Evolutionary conservation across 768 basidiomycete species (phyloP), one percentile per base, ranked within the genome.

Genomic region (Rhodotorula paludigena): DNA sequence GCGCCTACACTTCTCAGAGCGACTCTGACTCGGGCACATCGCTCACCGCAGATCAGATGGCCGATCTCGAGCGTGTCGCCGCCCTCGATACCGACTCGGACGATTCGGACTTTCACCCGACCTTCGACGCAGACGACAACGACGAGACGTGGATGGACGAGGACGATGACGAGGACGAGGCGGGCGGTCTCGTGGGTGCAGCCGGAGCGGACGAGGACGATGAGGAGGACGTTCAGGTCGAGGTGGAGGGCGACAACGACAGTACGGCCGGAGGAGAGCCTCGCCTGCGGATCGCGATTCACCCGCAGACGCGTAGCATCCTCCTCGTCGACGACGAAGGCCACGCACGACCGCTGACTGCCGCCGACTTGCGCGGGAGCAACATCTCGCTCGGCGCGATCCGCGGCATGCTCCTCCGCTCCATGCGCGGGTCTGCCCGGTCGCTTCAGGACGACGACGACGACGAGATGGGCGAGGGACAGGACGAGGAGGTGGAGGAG

Each of bases 141-240:
- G 39, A 58, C 23, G 10, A 44, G 21, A 15, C 30, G 23, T 41
- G 42, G 33, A 52, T 53, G 14, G 55, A 60, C 35, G 60, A 61
- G 51, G 54, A 57, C 28, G 62, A 64, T 21, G 64, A 57, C 36
- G 60, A 56, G 18, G 66, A 56, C n/a, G n/a, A n/a, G n/a, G n/a
- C n/a, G n/a, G n/a, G n/a, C n/a, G n/a, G n/a, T n/a, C n/a, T n/a
- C n/a, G n/a, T 21, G 47, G n/a, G 1, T 10, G 47, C 9, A 20
- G 44, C 25, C 8, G 44, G 25, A n/a, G 47, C n/a, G 8, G 25
- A 15, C n/a, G 47, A 48, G n/a, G 12, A n/a, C 11, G n/a, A n/a
- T n/a, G n/a, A 58, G 28, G 57, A 62, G 57, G 54, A 53, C 30
- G 59, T 60, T 15, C 53, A 45, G 32, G 61, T 51, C 33, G 59